Conservation (phyloP, 2,329 filamentous ascomycete species). For the Apiospora sp. region DNA sequence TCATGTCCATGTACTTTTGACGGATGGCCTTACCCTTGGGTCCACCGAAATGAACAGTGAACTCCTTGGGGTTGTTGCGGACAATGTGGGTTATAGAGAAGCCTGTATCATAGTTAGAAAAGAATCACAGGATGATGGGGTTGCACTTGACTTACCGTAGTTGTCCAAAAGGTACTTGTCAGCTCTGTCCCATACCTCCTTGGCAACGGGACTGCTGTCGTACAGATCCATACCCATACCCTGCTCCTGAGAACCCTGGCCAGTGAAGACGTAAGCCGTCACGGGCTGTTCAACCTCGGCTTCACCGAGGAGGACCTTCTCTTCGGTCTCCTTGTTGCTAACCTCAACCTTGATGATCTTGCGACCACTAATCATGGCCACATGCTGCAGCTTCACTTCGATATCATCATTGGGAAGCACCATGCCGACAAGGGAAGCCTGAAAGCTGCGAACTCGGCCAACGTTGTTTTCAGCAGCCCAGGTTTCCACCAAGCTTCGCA, state of each 20-base stretch:
- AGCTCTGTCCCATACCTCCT: constrained; percentile 96
- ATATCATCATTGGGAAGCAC: constrained; percentile 96
- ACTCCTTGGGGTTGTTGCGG: constrained; percentile 98
- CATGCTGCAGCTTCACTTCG: constrained; percentile 92
- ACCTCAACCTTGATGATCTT: constrained; percentile 99
- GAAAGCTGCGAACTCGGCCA: constrained; percentile 95
- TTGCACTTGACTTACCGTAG: constrained; percentile 72
- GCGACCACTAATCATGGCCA: constrained; percentile 96
- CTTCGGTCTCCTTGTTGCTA: constrained; percentile 92
- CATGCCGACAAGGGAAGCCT: constrained; percentile 97
- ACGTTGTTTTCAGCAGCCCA: constrained; percentile 99
- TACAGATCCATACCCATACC: constrained; percentile 99
- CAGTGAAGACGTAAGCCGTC: constrained; percentile 96
- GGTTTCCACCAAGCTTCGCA: constrained; percentile 94
- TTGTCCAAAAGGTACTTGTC: constrained; percentile 99
- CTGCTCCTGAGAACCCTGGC: constrained; percentile 97
- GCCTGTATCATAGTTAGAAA: constrained; percentile 55
- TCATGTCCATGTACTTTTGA: constrained; percentile 99
- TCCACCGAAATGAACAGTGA: constrained; percentile 97
- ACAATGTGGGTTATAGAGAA: constrained; percentile 99
- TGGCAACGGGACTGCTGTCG: constrained; percentile 88
- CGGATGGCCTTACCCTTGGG: constrained; percentile 96
- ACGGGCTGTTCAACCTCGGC: constrained; percentile 98
- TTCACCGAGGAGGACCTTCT: constrained; percentile 94
- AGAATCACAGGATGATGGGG: neutral